Conservation (phyloP, 1,139 yeast genomes). For the Hemisphaericaspora lyxosophila region DNA sequence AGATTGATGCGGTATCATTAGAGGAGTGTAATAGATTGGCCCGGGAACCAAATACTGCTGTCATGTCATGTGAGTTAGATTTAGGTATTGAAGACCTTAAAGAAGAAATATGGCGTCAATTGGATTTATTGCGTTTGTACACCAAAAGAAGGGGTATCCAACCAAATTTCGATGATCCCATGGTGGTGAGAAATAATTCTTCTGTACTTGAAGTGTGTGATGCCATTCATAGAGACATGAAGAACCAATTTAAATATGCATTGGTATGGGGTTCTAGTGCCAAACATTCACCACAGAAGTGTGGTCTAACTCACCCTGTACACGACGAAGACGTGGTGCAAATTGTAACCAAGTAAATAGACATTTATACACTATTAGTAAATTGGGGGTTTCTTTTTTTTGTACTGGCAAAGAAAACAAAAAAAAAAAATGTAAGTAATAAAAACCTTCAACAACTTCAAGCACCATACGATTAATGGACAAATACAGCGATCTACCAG, state of each 20-base stretch:
- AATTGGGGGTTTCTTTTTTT: too few species aligned
- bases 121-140: slow-evolving; percentile 75
- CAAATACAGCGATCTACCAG: slow-evolving; percentile 28
- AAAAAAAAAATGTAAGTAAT: too few species aligned
- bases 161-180: slow-evolving; percentile 85
- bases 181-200: slow-evolving; percentile 81
- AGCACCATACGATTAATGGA: too few species aligned
- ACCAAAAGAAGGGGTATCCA: slow-evolving; percentile 79
- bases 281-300: slow-evolving; percentile 94
- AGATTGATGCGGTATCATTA: slow-evolving; percentile 90
- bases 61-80: slow-evolving; percentile 86
- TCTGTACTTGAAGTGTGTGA: slow-evolving; percentile 88
- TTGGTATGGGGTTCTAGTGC: slow-evolving; percentile 96
- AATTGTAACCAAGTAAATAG: slow-evolving; percentile 67
- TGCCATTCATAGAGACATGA: slow-evolving; percentile 88
- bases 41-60: slow-evolving; percentile 87
- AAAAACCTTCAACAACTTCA: too few species aligned
- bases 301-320: slow-evolving; percentile 81
- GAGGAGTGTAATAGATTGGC: slow-evolving; percentile 94
- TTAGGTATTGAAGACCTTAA: slow-evolving; percentile 84
- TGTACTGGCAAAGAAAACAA: too few species aligned
- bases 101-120: slow-evolving; percentile 90
- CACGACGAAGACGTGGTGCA: slow-evolving; percentile 95
- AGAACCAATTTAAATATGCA: slow-evolving; percentile 88
- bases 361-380: too few species aligned